These are phyloP conservation scores for Logfia minima DNA, from an alignment of 129 eudicot genomes.

Conservation along the genomic window DNA sequence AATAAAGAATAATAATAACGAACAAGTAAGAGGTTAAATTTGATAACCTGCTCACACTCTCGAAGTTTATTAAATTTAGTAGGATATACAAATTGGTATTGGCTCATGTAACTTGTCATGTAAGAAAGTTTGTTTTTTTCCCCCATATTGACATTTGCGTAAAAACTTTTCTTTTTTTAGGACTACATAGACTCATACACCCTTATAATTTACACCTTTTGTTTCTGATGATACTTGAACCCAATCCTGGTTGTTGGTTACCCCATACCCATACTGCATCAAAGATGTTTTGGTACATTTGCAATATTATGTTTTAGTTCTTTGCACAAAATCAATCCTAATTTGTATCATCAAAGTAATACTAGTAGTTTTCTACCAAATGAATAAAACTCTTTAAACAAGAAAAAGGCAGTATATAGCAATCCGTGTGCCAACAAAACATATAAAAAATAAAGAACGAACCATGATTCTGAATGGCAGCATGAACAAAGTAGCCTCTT, in stretches of 20 bases:
- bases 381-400: not conserved
- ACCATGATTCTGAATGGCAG: conserved; percentile 58
- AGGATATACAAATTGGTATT: not conserved
- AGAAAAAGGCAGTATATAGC: not conserved
- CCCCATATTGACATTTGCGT: not conserved
- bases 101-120: not conserved
- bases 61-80: too few species aligned
- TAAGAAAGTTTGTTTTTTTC: too few species aligned
- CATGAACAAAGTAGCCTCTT: conserved; percentile 68
- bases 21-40: too few species aligned
- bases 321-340: not conserved
- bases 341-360: not conserved
- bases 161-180: not conserved
- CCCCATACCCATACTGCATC: not conserved
- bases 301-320: not conserved
- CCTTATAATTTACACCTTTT: not conserved
- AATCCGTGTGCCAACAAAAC: not conserved
- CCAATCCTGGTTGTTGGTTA: not conserved
- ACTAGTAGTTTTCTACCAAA: not conserved
- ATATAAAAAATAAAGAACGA: not conserved
- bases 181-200: not conserved
- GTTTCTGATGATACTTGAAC: not conserved
- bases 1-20: not conserved
- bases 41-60: not conserved
- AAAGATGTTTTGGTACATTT: not conserved